phyloP scores from a whole-genome alignment of 768 basidiomycete genomes.

The Russula dissimulans region DNA sequence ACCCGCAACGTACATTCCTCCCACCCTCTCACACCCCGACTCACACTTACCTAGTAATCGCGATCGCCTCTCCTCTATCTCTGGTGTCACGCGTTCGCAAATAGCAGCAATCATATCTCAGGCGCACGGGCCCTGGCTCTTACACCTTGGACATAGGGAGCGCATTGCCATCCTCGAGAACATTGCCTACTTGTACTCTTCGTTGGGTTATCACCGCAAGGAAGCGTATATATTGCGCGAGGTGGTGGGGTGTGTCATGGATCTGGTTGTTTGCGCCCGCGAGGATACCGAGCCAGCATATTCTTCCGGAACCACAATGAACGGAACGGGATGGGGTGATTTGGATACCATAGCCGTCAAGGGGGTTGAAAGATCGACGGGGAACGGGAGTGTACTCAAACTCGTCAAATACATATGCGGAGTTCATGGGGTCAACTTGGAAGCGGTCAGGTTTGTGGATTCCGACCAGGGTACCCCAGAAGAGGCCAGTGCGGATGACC shows the following conservation, averaged over 20 bases:
- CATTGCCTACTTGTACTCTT: constrained; percentile 67
- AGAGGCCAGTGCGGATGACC: constrained; percentile 32
- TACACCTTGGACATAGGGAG: constrained; percentile 70
- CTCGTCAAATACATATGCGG: constrained; percentile 68
- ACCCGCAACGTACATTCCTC: constrained; percentile 49
- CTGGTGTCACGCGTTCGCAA: constrained; percentile 58
- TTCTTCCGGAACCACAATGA: constrained; percentile 33
- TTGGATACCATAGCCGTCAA: constrained; percentile 60
- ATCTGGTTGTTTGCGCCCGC: constrained; percentile 76
- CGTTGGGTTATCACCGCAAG: constrained; percentile 78
- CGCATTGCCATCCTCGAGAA: constrained; percentile 62
- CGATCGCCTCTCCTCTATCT: constrained; percentile 58
- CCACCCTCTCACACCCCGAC: constrained; percentile 41
- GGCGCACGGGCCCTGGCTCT: constrained; percentile 80
- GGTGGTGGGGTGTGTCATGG: constrained; percentile 74
- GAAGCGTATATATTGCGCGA: constrained; percentile 84
- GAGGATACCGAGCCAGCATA: constrained; percentile 48
- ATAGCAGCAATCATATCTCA: constrained; percentile 60
- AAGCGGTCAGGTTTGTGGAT: constrained; percentile 48
- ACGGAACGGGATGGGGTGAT: constrained; percentile 30
- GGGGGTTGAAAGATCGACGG: constrained; percentile 62
- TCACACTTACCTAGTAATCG: constrained; percentile 32
- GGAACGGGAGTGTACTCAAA: constrained; percentile 73
- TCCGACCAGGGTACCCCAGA: neutral
- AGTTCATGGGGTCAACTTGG: constrained; percentile 75